A percentile compares a stretch with the other conserved stretches of the same genome.
Conservation (phyloP, 2,329 filamentous ascomycete species). For the Neonectria neomacrospora region DNA sequence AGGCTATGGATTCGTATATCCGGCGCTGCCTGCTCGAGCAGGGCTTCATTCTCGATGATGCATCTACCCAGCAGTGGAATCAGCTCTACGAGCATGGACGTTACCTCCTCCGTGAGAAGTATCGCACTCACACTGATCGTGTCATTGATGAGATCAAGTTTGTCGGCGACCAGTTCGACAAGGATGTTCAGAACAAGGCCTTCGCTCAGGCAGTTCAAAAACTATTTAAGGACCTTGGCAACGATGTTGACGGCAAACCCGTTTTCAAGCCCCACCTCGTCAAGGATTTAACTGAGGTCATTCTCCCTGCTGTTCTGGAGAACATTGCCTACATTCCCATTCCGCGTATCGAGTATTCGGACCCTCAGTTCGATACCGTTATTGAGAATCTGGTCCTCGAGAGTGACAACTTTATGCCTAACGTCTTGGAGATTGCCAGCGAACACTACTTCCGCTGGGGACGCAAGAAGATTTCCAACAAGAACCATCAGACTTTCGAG, state of each 20-base stretch:
- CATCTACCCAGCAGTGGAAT: conserved; percentile 84
- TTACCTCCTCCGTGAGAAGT: conserved; percentile 88
- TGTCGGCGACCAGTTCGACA: conserved; percentile 86
- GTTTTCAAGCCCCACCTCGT: conserved; percentile 92
- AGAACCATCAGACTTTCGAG: conserved; percentile 83
- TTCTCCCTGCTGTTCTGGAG: conserved; percentile 85
- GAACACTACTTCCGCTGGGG: conserved; percentile 97
- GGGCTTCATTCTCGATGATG: conserved; percentile 88
- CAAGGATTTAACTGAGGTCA: conserved; percentile 88
- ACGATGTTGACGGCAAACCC: conserved; percentile 84
- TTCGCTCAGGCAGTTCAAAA: conserved; percentile 82
- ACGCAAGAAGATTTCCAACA: conserved; percentile 85
- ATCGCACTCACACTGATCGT: conserved; percentile 85
- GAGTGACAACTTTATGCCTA: conserved; percentile 96
- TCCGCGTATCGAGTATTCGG: conserved; percentile 92
- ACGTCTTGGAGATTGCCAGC: conserved; percentile 85
- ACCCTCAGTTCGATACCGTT: conserved; percentile 84
- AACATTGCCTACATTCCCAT: conserved; percentile 90
- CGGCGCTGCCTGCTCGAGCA: conserved; percentile 87
- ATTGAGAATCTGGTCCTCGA: conserved; percentile 96
- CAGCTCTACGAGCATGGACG: conserved; percentile 85
- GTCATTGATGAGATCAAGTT: conserved; percentile 93
- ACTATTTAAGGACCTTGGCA: conserved; percentile 88
- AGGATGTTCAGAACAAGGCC: conserved; percentile 85
- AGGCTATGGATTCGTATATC: conserved; percentile 78